Evolutionary conservation across 2,329 filamentous ascomycete genomes (phyloP).

Genomic region (Pseudocercospora vitis): DNA sequence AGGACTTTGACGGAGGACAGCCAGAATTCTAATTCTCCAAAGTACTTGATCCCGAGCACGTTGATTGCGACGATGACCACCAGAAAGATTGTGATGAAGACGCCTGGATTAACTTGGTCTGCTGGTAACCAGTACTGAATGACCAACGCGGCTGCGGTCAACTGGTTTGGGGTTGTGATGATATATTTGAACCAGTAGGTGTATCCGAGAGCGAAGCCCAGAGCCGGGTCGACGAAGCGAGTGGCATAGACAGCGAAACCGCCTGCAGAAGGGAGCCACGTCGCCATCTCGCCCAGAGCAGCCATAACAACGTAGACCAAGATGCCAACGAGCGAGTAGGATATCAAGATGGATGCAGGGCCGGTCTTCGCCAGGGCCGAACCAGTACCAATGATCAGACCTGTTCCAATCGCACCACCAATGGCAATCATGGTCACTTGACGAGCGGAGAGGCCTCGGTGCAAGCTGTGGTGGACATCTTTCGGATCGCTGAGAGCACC

Average conservation of each 20-base stretch:
- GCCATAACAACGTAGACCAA: constrained; percentile 81
- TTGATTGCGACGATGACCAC: constrained; percentile 47
- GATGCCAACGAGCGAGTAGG: constrained; percentile 67
- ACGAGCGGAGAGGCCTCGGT: constrained; percentile 55
- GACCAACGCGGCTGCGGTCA: constrained; percentile 76
- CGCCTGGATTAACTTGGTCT: constrained; percentile 36
- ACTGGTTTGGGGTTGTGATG: constrained; percentile 80
- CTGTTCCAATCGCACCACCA: constrained; percentile 72
- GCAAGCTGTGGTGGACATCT: constrained; percentile 41
- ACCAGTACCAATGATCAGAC: constrained; percentile 68
- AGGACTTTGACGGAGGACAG: constrained; percentile 50
- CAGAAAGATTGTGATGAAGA: constrained; percentile 67
- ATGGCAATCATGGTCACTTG: constrained; percentile 68
- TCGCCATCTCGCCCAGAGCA: constrained; percentile 78
- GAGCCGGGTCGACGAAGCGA: constrained; percentile 75
- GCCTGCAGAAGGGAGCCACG: constrained; percentile 74
- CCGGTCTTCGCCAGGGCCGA: constrained; percentile 51
- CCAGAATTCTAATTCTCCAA: constrained; percentile 53
- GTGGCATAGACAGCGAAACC: constrained; percentile 81
- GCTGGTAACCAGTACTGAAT: constrained; percentile 71
- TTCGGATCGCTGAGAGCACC: constrained; percentile 28
- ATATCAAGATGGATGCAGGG: constrained; percentile 69
- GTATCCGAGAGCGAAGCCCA: constrained; percentile 76
- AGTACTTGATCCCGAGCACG: constrained; percentile 62
- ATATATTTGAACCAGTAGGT: constrained; percentile 64